Conservation (phyloP, 2,329 filamentous ascomycete genomes). For the Pyricularia grisea region DNA sequence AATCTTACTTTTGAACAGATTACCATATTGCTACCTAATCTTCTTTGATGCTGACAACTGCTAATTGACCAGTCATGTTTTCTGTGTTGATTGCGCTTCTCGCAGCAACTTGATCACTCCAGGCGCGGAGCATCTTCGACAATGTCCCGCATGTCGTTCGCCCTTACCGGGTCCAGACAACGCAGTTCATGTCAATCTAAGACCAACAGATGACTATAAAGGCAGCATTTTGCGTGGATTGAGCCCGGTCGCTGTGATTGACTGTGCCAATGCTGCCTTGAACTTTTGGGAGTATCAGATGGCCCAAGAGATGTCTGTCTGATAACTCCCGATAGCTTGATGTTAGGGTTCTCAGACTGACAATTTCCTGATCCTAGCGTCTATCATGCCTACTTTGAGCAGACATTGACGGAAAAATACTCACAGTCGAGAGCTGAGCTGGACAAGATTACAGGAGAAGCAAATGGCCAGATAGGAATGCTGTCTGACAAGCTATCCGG, state of each 20-base stretch:
- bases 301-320: constrained; percentile 67
- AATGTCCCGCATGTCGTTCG: constrained; percentile 69
- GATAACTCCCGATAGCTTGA: constrained; percentile 1
- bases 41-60: not conserved
- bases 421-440: constrained; percentile 52
- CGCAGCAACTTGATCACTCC: constrained; percentile 50
- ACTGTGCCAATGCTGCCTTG: constrained; percentile 71
- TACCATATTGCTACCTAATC: not conserved
- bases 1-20: constrained; percentile 6
- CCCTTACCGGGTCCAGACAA: constrained; percentile 64
- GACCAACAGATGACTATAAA: constrained; percentile 83
- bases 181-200: constrained; percentile 60
- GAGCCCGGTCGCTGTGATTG: constrained; percentile 73
- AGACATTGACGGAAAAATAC: constrained; percentile 40
- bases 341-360: not conserved
- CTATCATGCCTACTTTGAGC: not conserved
- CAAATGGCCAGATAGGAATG: constrained; percentile 60
- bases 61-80: constrained; percentile 59
- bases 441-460: constrained; percentile 65
- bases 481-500: constrained; percentile 57
- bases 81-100: constrained; percentile 68
- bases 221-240: constrained; percentile 77
- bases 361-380: not conserved
- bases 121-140: constrained; percentile 36
- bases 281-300: constrained; percentile 84